A percentile compares a stretch with the other conserved stretches of the same genome.
phyloP scores from a whole-genome alignment of 164 flowering plant genomes.

The Echeveria elegans region DNA sequence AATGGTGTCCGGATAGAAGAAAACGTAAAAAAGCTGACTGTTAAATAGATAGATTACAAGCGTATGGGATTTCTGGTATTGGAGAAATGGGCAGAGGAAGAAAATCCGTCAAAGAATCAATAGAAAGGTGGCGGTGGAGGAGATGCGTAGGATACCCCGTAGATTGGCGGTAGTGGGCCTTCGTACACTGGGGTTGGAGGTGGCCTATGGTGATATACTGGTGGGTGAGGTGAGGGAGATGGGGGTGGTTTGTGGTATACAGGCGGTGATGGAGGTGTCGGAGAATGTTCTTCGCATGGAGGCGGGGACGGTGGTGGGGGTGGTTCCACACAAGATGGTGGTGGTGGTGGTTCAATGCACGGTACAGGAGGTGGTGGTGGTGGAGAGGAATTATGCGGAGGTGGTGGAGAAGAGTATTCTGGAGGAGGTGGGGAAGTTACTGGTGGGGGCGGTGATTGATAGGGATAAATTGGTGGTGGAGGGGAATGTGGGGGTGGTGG shows the following conservation, averaged over 20 bases:
- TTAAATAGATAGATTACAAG: neutral
- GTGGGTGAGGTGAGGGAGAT: constrained; percentile 20
- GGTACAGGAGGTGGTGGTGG: constrained; percentile 18
- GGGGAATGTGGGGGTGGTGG: constrained; percentile 16
- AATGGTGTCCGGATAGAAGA: neutral
- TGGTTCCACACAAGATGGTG: constrained; percentile 30
- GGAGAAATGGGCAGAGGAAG: neutral
- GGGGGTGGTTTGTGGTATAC: no score
- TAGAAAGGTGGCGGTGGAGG: constrained; percentile 18
- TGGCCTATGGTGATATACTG: constrained; percentile 12
- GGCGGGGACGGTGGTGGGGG: constrained; percentile 33
- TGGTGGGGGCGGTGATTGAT: constrained; percentile 22
- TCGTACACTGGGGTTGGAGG: constrained; percentile 35
- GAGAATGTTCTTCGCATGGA: constrained; percentile 15
- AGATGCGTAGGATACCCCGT: constrained; percentile 4
- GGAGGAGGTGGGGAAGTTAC: constrained; percentile 20
- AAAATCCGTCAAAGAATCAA: neutral
- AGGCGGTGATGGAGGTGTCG: constrained; percentile 19
- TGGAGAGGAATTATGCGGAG: constrained; percentile 22
- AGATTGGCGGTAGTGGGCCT: constrained; percentile 9
- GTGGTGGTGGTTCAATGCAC: constrained; percentile 22
- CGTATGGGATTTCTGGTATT: neutral
- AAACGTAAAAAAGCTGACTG: neutral
- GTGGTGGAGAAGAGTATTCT: no score
- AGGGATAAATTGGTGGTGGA: constrained; percentile 16